Conservation (phyloP, 192 early-diverging fungal genomes). For the Geranomyces michiganensis region DNA sequence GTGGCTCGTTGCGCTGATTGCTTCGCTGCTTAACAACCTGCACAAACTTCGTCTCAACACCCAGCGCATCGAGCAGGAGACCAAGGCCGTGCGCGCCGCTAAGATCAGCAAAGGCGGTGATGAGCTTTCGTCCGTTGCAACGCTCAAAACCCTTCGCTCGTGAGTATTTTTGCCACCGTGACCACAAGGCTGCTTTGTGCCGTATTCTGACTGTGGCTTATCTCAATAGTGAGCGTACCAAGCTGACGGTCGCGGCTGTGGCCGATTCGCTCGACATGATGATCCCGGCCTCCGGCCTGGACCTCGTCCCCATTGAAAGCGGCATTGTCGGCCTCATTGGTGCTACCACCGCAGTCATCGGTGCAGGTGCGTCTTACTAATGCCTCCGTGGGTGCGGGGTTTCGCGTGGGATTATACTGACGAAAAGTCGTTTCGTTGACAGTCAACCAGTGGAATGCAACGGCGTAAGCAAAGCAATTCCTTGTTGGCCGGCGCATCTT, state of each 20-base stretch:
- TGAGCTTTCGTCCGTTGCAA: conserved; percentile 27
- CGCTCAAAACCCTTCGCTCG: conserved; percentile 29
- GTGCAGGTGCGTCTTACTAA: conserved; percentile 42
- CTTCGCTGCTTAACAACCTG: conserved; percentile 63
- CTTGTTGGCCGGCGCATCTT: too few relatives aligned
- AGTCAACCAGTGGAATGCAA: too few relatives aligned
- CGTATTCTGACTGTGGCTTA: neutral
- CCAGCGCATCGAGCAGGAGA: conserved; percentile 47
- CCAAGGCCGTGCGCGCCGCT: conserved; percentile 16
- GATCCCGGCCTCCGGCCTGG: conserved; percentile 69
- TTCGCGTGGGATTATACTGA: too few relatives aligned
- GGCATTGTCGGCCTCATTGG: conserved; percentile 75
- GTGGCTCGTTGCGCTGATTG: conserved; percentile 69
- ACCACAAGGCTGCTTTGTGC: too few relatives aligned
- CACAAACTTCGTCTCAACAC: conserved; percentile 67
- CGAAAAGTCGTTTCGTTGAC: too few relatives aligned
- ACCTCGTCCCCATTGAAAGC: conserved; percentile 65
- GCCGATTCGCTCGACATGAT: conserved; percentile 73
- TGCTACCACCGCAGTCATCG: conserved; percentile 71
- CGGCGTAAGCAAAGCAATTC: too few relatives aligned
- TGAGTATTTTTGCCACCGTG: conserved; percentile 6
- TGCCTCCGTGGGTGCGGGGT: too few relatives aligned
- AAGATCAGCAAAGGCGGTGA: conserved; percentile 31
- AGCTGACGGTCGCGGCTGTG: conserved; percentile 49
- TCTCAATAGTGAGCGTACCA: conserved; percentile 55